Base-by-base conservation (phyloP, 1,139 yeast genomes). In the Magnusiomyces starmeri region DNA sequence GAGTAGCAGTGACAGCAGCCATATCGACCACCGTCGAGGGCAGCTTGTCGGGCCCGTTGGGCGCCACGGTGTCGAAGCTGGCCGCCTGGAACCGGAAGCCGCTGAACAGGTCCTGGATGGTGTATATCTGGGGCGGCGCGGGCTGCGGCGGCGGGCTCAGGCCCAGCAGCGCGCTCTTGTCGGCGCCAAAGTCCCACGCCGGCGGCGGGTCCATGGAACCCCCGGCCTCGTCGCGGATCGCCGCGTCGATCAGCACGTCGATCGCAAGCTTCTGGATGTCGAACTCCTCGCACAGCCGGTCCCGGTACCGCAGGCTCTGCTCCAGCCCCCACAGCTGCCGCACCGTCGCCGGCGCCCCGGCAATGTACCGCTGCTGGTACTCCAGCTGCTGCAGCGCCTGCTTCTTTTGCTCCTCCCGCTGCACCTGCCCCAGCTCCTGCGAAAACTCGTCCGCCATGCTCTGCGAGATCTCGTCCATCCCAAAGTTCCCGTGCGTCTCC, bases 401-500 rank as follows among this genome's bases (percentile, higher is more conserved):
- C n/a, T 18, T 32, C n/a, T 10, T 32, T n/a, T 32, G 12, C n/a
- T 32, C 37, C 6, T n/a, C 37, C 4, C 4, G 4, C 37, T 32
- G 37, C n/a, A 14, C 37, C n/a, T 32, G 12, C 12, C 18, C 12
- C 12, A 32, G 12, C n/a, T 32, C 37, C 6, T 6, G 12, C 12
- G 37, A 12, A 39, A 49, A 45, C 2, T 51, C 50, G 20, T 49
- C 58, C 1, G 52, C 51, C 24, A 64, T 61, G 25, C 59, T 56
- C 10, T 55, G 43, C 32, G 56, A 48, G 41, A 64, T 52, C 14
- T 62, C 62, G n/a, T 65, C 62, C 73, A 72, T 65, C 45, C 65
- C 61, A 56, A 73, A 70, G 48, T 70, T 63, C 18, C 76, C 76
- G 43, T 60, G 53, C 1, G 71, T 70, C 55, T 71, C 68, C 1